These are phyloP conservation scores for Cutaneotrichosporon sp. DNA, from an alignment of 1,284 basidiomycete species.

Conservation along the genomic window DNA sequence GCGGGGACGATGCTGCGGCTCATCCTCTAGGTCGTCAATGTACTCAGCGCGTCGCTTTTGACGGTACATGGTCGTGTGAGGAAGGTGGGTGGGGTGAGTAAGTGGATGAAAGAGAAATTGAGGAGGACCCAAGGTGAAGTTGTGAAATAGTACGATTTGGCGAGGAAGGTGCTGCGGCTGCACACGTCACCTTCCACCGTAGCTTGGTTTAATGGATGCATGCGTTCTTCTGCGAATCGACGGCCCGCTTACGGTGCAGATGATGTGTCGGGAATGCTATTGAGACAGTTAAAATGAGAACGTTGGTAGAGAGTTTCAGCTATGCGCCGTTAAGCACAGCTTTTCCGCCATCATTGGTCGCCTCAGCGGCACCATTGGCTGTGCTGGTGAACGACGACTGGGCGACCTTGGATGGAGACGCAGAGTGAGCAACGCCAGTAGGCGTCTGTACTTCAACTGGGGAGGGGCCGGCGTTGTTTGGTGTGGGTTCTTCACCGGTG, in stretches of 20 bases:
- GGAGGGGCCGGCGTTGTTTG: conserved; percentile 19
- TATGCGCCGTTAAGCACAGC: conserved; percentile 18
- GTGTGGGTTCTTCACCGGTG: conserved; percentile 36
- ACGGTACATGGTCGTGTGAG: conserved; percentile 6
- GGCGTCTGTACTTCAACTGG: conserved; percentile 34
- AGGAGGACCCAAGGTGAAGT: neutral
- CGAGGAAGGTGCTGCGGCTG: neutral
- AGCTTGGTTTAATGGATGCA: conserved; percentile 11
- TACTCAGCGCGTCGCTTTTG: conserved; percentile 2
- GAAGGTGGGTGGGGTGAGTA: neutral
- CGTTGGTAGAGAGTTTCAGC: neutral
- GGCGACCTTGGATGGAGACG: conserved; percentile 38
- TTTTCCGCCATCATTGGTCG: conserved; percentile 6
- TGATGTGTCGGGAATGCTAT: conserved; percentile 11
- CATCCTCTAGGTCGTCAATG: neutral
- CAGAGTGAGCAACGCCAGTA: conserved; percentile 40
- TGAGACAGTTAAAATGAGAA: conserved; percentile 8
- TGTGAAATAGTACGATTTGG: neutral
- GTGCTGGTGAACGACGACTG: conserved; percentile 45
- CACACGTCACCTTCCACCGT: conserved; percentile 6
- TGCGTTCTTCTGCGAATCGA: neutral
- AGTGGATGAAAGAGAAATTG: neutral
- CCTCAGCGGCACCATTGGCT: conserved; percentile 43
- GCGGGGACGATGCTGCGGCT: neutral
- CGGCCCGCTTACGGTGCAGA: neutral